A percentile compares a stretch with the other conserved stretches of the same genome.
Conservation (phyloP, 1,284 basidiomycete genomes). For the Sporisorium reilianum region DNA sequence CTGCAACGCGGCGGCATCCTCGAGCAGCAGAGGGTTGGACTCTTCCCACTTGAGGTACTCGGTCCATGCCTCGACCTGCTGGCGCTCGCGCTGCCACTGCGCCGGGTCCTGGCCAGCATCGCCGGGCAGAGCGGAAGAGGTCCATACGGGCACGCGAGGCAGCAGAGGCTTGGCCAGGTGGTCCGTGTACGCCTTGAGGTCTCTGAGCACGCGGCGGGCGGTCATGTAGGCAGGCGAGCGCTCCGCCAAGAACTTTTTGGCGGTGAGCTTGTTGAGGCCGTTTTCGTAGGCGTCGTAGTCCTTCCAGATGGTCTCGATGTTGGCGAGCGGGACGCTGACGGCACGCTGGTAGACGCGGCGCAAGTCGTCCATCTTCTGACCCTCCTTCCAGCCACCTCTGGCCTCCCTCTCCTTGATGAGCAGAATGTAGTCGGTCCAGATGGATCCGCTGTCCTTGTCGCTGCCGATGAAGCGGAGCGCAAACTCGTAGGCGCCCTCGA, state of each 20-base stretch:
- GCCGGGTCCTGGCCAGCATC: conserved; percentile 75
- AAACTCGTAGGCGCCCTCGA: conserved; percentile 93
- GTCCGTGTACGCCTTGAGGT: conserved; percentile 78
- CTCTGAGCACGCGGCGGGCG: conserved; percentile 86
- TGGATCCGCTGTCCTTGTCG: conserved; percentile 73
- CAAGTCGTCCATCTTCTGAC: conserved; percentile 92
- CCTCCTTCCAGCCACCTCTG: conserved; percentile 81
- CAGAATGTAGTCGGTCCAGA: conserved; percentile 79
- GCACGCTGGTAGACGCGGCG: conserved; percentile 93
- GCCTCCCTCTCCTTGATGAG: conserved; percentile 82
- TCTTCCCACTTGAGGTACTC: conserved; percentile 96
- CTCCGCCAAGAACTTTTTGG: conserved; percentile 92
- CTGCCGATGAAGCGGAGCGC: conserved; percentile 89
- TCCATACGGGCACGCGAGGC: conserved; percentile 61
- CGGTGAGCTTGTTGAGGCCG: conserved; percentile 88
- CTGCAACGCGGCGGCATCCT: conserved; percentile 77
- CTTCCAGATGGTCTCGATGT: conserved; percentile 92
- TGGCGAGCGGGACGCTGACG: conserved; percentile 91
- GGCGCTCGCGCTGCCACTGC: conserved; percentile 74
- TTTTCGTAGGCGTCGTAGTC: conserved; percentile 95
- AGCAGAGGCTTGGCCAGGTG: conserved; percentile 57
- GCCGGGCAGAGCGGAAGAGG: conserved; percentile 30
- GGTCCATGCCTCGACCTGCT: conserved; percentile 86
- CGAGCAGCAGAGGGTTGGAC: conserved; percentile 89
- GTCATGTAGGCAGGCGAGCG: conserved; percentile 90